Base-by-base conservation (phyloP, 768 basidiomycete genomes). In the Hortiboletus flavorubellus region DNA sequence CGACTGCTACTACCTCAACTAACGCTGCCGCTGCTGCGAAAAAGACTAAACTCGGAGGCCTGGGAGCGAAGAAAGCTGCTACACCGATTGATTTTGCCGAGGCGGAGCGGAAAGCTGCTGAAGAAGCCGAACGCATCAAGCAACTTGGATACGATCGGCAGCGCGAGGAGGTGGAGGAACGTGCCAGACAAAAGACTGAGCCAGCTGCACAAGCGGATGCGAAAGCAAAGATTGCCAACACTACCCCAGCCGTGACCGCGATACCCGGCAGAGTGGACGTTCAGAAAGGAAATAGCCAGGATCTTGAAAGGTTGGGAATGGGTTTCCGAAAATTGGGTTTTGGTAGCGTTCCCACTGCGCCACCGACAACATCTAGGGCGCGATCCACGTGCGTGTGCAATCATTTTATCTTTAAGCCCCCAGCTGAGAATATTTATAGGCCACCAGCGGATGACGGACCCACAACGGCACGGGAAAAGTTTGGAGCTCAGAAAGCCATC, bases 401-500 rank as follows among this genome's bases (percentile, higher is more conserved):
- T 29, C n/a, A 35, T 49, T 23, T 1, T 23, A 14, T 35, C 10
- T 34, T 52, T 16, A n/a, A n/a, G 16, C 11, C 45, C 11, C 53
- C 11, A 30, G 33, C 46, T 52, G 11, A 58, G 18, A 42, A 52
- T 40, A 35, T n/a, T 40, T 45, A 33, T 54, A 73, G 68, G 21
- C 55, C 74, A 2, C 18, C 60, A 2, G 68, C 45, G 5, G 87
- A 85, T 48, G 84, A 90, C 49, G 75, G 85, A 29, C 84, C 86
- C 0, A 93, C 84, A 5, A 83, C 82, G 16, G 96, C 97, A 1
- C 84, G 94, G 54, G 89, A 95, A 8, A 92, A 91, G 64, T 99
- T 98, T 69, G 91, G 93, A 2, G 71, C 66, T 55, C 97, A 98
- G 69, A 99, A 98, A 68, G 93, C 83, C 51, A 99, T 99, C 69